phyloP scores from a whole-genome alignment of 192 early-diverging fungal species.

The Lunasporangiospora selenospora region DNA sequence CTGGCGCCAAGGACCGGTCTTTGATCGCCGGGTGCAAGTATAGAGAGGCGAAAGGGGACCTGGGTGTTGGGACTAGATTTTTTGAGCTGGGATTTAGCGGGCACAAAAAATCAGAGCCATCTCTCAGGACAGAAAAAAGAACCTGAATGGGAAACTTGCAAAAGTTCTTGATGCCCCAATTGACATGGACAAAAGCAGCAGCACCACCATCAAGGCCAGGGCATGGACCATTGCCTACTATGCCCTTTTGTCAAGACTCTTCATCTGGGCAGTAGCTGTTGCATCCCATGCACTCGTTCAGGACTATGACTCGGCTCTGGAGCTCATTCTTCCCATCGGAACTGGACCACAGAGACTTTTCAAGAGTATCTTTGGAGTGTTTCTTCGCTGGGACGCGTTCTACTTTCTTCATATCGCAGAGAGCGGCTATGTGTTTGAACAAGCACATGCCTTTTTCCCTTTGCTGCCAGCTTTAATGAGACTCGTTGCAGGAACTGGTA shows the following conservation, averaged over 20 bases:
- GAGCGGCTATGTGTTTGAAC: slow-evolving; percentile 84
- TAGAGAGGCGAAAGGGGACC: too few relatives aligned
- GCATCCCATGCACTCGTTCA: slow-evolving; percentile 56
- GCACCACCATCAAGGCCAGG: not conserved
- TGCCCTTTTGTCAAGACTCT: slow-evolving; percentile 54
- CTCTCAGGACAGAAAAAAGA: too few relatives aligned
- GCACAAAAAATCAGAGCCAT: too few relatives aligned
- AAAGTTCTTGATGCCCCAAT: too few relatives aligned
- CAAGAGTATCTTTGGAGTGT: slow-evolving; percentile 51
- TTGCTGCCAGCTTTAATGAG: slow-evolving; percentile 72
- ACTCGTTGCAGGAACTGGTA: slow-evolving; percentile 55
- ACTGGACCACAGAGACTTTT: slow-evolving; percentile 21
- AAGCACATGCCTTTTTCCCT: slow-evolving; percentile 92
- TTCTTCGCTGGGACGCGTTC: slow-evolving; percentile 90
- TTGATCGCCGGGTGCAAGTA: too few relatives aligned
- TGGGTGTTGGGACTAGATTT: too few relatives aligned
- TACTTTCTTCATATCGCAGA: slow-evolving; percentile 85
- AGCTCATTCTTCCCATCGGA: slow-evolving; percentile 32
- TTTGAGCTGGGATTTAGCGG: too few relatives aligned
- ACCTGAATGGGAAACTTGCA: too few relatives aligned
- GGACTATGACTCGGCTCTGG: slow-evolving; percentile 67
- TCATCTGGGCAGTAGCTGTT: slow-evolving; percentile 52
- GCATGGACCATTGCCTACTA: slow-evolving; percentile 50
- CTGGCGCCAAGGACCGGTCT: too few relatives aligned
- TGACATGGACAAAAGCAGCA: too few relatives aligned